phyloP scores from a whole-genome alignment of 208 protist species.

The Acanthamoeba culbertsoni region DNA sequence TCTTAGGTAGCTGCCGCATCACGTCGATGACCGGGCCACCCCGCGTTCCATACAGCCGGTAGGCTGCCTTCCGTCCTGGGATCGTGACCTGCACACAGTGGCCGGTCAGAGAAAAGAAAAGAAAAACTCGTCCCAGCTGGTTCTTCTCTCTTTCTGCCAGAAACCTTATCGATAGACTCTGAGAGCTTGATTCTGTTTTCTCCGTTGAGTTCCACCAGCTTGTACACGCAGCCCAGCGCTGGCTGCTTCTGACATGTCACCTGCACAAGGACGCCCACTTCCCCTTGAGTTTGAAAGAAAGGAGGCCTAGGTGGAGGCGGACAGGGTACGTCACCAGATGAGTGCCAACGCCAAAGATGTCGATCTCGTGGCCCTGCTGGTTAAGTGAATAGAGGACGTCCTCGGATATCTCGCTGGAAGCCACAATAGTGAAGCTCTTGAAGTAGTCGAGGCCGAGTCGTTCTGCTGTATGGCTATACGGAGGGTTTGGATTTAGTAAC shows the following conservation, averaged over 20 bases:
- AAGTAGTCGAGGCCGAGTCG: conserved; percentile 45
- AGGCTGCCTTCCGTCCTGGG: neutral
- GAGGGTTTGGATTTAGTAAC: neutral
- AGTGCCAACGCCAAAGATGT: conserved; percentile 92
- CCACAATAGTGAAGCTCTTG: conserved; percentile 79
- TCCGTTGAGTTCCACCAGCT: conserved; percentile 87
- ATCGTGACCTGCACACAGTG: neutral
- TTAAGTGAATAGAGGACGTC: conserved; percentile 78
- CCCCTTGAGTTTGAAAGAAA: neutral
- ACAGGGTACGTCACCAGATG: conserved; percentile 80
- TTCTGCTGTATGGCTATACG: neutral
- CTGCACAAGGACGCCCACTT: neutral
- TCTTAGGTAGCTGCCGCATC: neutral
- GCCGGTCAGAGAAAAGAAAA: neutral
- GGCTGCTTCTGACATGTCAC: conserved; percentile 87
- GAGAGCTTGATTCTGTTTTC: conserved; percentile 88
- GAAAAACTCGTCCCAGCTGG: too few relatives aligned
- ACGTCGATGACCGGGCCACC: conserved; percentile 5
- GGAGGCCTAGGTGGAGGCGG: neutral
- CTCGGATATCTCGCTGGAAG: conserved; percentile 88
- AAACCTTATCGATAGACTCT: conserved; percentile 52
- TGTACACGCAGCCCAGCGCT: conserved; percentile 92
- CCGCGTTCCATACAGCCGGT: neutral
- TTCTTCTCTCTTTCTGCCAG: too few relatives aligned
- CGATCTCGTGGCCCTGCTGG: conserved; percentile 80